These are phyloP conservation scores for Sarocladium strictum DNA, from an alignment of 2,329 filamentous ascomycete species.

Conservation along the genomic window DNA sequence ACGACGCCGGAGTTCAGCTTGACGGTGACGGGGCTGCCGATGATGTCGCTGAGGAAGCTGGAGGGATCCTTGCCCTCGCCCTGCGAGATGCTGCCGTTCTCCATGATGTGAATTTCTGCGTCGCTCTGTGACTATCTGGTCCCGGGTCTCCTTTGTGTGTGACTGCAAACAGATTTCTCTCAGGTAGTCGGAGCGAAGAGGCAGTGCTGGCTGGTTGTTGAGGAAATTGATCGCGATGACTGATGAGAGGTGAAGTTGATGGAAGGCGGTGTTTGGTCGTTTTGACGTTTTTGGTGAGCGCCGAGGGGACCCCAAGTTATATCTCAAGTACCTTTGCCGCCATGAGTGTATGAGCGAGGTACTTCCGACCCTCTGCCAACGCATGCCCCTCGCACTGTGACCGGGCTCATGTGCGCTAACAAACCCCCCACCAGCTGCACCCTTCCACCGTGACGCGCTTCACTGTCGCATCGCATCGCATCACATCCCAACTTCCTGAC, in stretches of 20 bases:
- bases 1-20: constrained; percentile 98
- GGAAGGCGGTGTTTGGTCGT: neutral
- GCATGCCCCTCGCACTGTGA: constrained; percentile 1
- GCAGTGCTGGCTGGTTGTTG: too few relatives aligned
- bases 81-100: constrained; percentile 61
- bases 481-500: neutral
- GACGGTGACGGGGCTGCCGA: constrained; percentile 87
- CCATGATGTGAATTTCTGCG: constrained; percentile 45
- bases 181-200: too few relatives aligned
- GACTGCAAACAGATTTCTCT: too few relatives aligned
- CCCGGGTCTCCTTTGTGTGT: constrained; percentile 11
- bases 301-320: neutral
- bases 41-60: constrained; percentile 88
- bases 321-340: neutral
- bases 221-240: neutral
- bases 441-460: constrained; percentile 6
- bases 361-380: neutral
- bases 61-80: constrained; percentile 85
- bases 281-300: constrained; percentile 8
- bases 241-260: neutral
- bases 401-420: neutral
- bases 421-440: neutral
- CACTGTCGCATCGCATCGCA: constrained; percentile 4
- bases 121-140: constrained; percentile 11
- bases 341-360: neutral